Percentiles rank a stretch among this genome's conserved stretches.
These are phyloP conservation scores for Phytophthora uliginosa DNA, from an alignment of 352 stramenopile species.

Conservation along the genomic window DNA sequence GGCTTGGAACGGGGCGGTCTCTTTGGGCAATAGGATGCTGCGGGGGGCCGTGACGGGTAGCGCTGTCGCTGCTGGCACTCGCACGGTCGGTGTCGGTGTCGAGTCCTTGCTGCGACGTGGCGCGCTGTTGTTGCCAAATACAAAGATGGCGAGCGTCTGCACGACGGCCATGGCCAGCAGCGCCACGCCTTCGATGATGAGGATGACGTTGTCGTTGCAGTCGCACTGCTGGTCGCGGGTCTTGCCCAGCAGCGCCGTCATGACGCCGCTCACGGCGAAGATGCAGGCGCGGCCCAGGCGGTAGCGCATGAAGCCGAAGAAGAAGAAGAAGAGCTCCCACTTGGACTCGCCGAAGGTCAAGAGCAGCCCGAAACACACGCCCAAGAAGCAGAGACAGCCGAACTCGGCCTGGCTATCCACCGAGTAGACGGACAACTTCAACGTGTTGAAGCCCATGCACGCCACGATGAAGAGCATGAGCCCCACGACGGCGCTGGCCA, in stretches of 20 bases:
- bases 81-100: background rate
- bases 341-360: conserved; percentile 69
- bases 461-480: conserved; percentile 55
- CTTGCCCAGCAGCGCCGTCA: conserved; percentile 70
- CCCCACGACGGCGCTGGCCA: conserved; percentile 45
- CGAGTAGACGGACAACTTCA: conserved; percentile 37
- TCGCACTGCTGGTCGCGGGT: conserved; percentile 61
- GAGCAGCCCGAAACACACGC: conserved; percentile 68
- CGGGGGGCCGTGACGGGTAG: conserved; percentile 11
- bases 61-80: conserved; percentile 6
- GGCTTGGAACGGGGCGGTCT: conserved; percentile 22
- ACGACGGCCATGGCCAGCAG: conserved; percentile 56
- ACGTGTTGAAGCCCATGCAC: conserved; percentile 62
- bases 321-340: conserved; percentile 80
- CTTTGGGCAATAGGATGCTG: conserved; percentile 9
- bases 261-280: conserved; percentile 69
- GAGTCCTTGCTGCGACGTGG: conserved; percentile 19
- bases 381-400: conserved; percentile 81
- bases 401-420: conserved; percentile 69
- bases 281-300: conserved; percentile 66
- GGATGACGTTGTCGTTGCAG: conserved; percentile 58
- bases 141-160: conserved; percentile 58
- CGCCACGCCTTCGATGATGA: conserved; percentile 64
- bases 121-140: conserved; percentile 63
- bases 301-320: conserved; percentile 87